Base-by-base conservation (phyloP, 768 basidiomycete genomes). In the Phanerochaete sordida region DNA sequence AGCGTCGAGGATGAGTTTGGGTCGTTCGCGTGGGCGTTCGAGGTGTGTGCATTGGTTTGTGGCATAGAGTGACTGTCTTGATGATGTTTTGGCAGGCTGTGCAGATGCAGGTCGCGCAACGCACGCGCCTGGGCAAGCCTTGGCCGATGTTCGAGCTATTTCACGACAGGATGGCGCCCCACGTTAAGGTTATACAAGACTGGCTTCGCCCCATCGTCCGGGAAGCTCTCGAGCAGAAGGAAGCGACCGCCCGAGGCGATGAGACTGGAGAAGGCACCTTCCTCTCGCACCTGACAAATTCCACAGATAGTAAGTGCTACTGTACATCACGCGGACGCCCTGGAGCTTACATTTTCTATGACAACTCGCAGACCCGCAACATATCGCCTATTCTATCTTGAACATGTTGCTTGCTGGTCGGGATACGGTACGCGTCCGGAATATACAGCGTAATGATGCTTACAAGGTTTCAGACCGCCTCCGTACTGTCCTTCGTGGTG, bases 361-460 rank as follows among this genome's bases (percentile, higher is more conserved):
- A n/a, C 30, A 8, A 6, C 7, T 23, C 13, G 0, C 50, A 74
- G 73, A 74, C 57, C 64, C 57, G 21, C 59, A 62, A n/a, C 54
- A 72, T 12, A 56, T 74, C 8, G 65, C 65, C 19, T 71, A 73
- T 49, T 70, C 72, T 62, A 65, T 62, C 0, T 51, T 93, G 48
- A 93, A 84, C 67, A 84, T 92, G 70, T 74, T 94, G 1, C 75
- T 93, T 12, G 91, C 91, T 5, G 81, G 88, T 24, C 75, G 91
- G 56, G 91, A 94, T 72, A 92, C 91, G 33, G 74, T 53, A 62
- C 4, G 57, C 15, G 15, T 31, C 27, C 47, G 13, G 13, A 23
- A 8, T 26, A 7, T 23, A 24, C 5, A 16, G 8, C 47, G 33
- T 48, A 6, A 19, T 48, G 8, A 4, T 48, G 27, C 9, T 48